Evolutionary conservation across 1,284 basidiomycete genomes (phyloP).

Genomic region (Leccinum cinnamomeum): DNA sequence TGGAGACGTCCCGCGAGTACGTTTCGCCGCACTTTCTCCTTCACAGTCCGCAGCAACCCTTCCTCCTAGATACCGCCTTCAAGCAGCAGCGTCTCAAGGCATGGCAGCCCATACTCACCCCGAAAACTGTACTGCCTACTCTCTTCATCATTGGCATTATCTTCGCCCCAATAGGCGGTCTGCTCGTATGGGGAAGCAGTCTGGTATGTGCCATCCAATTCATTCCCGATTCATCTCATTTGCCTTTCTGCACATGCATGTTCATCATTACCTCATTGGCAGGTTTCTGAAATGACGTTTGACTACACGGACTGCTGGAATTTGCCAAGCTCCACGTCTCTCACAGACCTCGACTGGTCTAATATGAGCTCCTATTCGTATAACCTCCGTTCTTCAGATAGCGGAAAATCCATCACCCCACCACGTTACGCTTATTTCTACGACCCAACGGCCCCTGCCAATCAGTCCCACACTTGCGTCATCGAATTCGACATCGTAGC

Average conservation of each 20-base stretch:
- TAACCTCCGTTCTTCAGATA: conserved; percentile 60
- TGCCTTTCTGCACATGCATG: conserved; percentile 6
- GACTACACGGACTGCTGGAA: conserved; percentile 94
- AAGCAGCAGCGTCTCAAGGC: conserved; percentile 99
- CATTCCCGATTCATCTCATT: conserved; percentile 23
- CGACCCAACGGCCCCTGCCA: conserved; percentile 45
- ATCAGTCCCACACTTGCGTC: conserved; percentile 61
- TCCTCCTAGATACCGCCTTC: conserved; percentile 84
- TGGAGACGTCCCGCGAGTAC: conserved; percentile 87
- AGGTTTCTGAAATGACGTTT: conserved; percentile 92
- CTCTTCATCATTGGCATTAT: conserved; percentile 93
- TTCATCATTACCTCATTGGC: conserved; percentile 7
- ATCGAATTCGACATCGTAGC: conserved; percentile 84
- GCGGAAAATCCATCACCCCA: conserved; percentile 43
- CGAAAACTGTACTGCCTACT: conserved; percentile 94
- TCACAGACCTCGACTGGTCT: conserved; percentile 41
- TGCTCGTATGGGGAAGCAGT: conserved; percentile 88
- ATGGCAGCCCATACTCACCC: conserved; percentile 99
- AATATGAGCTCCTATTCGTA: conserved; percentile 77
- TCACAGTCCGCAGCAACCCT: conserved; percentile 21
- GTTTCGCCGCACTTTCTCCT: conserved; percentile 36
- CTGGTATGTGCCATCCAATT: conserved; percentile 44
- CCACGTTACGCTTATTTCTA: conserved; percentile 74
- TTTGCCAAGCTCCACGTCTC: conserved; percentile 48
- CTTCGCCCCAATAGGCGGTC: conserved; percentile 94